Conservation (phyloP, 1,139 yeast species). For the Lodderomyces elongisporus region DNA sequence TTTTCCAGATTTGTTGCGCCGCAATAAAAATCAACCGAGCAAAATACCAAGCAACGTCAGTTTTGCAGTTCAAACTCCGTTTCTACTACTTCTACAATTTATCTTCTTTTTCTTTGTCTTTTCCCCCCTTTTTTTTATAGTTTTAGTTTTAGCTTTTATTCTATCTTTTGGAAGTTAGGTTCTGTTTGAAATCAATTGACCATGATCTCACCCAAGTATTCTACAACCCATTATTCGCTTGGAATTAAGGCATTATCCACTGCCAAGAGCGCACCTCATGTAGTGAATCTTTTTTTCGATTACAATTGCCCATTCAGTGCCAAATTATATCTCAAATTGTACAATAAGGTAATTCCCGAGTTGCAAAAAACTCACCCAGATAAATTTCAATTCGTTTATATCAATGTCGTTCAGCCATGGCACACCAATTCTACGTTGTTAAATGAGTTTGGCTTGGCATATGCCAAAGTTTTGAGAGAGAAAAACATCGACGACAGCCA, state of each 20-base stretch:
- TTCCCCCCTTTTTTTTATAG: no score
- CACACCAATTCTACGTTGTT: constrained; percentile 66
- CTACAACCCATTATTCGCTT: constrained; percentile 33
- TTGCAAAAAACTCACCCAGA: constrained; percentile 45
- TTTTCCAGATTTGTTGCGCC: no score
- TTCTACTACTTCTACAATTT: not conserved
- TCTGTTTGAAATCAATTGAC: no score
- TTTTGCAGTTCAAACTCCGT: no score
- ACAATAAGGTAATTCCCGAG: constrained; percentile 48
- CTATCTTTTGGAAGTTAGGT: no score
- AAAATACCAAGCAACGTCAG: no score
- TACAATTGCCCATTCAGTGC: constrained; percentile 76
- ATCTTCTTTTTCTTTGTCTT: not conserved
- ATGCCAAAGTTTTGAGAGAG: constrained; percentile 54
- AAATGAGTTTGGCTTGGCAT: constrained; percentile 71
- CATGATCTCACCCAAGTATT: constrained; percentile 42
- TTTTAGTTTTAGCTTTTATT: no score
- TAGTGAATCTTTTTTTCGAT: constrained; percentile 58
- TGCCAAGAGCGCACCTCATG: constrained; percentile 23
- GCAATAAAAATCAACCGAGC: no score
- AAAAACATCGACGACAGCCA: constrained; percentile 7
- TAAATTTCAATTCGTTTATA: constrained; percentile 52
- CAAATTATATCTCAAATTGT: constrained; percentile 55
- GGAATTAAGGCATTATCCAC: constrained; percentile 18
- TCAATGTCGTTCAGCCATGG: constrained; percentile 83